Conservation (phyloP, 2,329 filamentous ascomycete species). For the Niveomyces coronatus region DNA sequence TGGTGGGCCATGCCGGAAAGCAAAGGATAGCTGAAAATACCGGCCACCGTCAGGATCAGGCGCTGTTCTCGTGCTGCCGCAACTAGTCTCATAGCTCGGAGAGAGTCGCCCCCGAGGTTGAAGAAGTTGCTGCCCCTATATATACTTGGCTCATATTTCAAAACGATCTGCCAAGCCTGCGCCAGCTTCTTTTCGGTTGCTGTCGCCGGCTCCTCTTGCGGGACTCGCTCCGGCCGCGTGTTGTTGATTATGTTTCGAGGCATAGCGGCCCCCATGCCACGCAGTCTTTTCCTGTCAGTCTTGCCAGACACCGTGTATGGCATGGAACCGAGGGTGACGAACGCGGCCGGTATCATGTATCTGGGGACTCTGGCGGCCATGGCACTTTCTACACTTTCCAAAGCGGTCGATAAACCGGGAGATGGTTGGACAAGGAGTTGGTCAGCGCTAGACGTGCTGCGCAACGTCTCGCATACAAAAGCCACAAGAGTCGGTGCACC, state of each 20-base stretch:
- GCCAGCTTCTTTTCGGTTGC: conserved; percentile 27
- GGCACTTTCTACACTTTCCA: conserved; percentile 21
- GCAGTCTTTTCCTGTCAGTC: conserved; percentile 38
- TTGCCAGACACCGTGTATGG: conserved; percentile 39
- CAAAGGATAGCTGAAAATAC: conserved; percentile 34
- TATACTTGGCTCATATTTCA: conserved; percentile 25
- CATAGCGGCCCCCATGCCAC: conserved; percentile 32
- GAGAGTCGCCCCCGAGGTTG: conserved; percentile 38
- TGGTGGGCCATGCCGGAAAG: conserved; percentile 33
- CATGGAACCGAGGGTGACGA: conserved; percentile 34
- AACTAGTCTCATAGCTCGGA: conserved; percentile 41
- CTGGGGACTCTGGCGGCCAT: conserved; percentile 26
- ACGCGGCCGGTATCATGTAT: conserved; percentile 40
- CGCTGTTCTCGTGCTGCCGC: conserved; percentile 29
- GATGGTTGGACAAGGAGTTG: conserved; percentile 21
- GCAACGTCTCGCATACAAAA: conserved; percentile 26
- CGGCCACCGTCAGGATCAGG: conserved; percentile 32
- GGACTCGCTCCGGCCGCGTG: conserved; percentile 9
- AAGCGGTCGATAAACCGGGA: conserved; percentile 20
- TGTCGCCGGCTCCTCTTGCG: conserved; percentile 26
- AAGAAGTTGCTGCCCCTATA: conserved; percentile 35
- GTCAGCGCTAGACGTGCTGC: conserved; percentile 9
- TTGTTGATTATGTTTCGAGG: conserved; percentile 28
- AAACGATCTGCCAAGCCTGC: conserved; percentile 27
- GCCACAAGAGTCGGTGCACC: conserved; percentile 35